Base-by-base conservation (phyloP, 176 grass and related monocot genomes). In the Sorghum bicolor region DNA sequence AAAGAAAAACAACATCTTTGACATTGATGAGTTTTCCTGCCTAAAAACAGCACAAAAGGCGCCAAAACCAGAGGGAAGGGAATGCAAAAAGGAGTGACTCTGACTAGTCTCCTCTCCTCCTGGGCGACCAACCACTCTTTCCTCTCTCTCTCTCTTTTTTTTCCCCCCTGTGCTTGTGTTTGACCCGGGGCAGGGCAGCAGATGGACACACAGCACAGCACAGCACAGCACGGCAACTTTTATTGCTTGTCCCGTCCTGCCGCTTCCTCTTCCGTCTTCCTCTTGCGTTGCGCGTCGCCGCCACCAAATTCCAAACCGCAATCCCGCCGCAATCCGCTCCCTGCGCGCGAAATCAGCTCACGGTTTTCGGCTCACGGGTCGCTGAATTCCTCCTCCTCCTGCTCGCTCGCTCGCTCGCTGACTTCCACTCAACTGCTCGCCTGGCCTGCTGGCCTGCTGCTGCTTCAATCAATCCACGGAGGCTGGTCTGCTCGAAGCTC, bases 291-390 rank as follows among this genome's bases (percentile, higher is more conserved):
- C 33, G 33, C 80, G 33, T 61, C 67, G 67, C 50, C 47, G 55
- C 66, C 67, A 31, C 45, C 74, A 58, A 76, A 40, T 39, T 78
- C 13, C 33, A 24, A 25, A 15, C 32, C 66, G 48, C 66, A 70
- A 81, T 70, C 67, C 30, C 64, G 64, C 78, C 64, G 64, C 64
- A 70, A 55, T 55, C 43, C 50, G 64, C 78, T 80, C 78, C 41
- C 41, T 2, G 9, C 30, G 53, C 75, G 75, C 75, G 34, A 64
- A 55, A 40, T 82, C 80, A 4, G 67, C 34, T 38, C 67, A 61
- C 37, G 50, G 5, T 2, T 62, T 52, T 32, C 36, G 15, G 48
- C 80, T n/a, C 17, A 1, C 34, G 25, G 22, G 19, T 61, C 25
- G 25, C 34, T 82, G 50, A 60, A 60, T 60, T 53, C 16, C 31